Conservation (phyloP, 345 rosid species). For the Corymbia maculata region DNA sequence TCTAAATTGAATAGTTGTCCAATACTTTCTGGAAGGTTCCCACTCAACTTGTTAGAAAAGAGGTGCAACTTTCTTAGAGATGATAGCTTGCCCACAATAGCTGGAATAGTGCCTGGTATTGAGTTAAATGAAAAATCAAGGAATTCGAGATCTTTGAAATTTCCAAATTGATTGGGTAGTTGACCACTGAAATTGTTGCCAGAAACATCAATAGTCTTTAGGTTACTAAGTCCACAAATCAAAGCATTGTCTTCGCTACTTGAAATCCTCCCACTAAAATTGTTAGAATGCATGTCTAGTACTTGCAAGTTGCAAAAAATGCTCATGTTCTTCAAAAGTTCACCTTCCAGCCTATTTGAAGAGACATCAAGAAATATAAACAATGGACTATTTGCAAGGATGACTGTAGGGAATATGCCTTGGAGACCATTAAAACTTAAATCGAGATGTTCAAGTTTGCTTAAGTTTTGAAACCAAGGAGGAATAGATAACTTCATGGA, state of each 20-base stretch:
- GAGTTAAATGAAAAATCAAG: neutral
- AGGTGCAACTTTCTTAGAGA: neutral
- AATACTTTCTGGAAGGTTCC: neutral
- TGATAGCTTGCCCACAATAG: fast-evolving
- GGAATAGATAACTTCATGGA: neutral
- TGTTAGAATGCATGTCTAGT: fast-evolving
- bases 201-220: neutral
- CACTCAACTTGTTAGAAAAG: neutral
- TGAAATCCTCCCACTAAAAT: neutral
- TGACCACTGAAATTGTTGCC: neutral
- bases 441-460: neutral
- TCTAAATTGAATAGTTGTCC: neutral
- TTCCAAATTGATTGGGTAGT: neutral
- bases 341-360: neutral
- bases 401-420: neutral
- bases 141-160: neutral
- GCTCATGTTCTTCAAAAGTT: neutral
- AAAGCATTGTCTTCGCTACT: fast-evolving
- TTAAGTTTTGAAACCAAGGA: neutral
- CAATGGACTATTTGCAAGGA: neutral
- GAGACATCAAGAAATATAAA: neutral
- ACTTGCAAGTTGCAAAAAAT: fast-evolving
- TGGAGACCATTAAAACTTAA: fast-evolving
- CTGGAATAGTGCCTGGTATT: neutral
- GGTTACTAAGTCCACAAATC: neutral